These are phyloP conservation scores for Apiospora sp. DNA, from an alignment of 2,329 filamentous ascomycete species.

Conservation along the genomic window DNA sequence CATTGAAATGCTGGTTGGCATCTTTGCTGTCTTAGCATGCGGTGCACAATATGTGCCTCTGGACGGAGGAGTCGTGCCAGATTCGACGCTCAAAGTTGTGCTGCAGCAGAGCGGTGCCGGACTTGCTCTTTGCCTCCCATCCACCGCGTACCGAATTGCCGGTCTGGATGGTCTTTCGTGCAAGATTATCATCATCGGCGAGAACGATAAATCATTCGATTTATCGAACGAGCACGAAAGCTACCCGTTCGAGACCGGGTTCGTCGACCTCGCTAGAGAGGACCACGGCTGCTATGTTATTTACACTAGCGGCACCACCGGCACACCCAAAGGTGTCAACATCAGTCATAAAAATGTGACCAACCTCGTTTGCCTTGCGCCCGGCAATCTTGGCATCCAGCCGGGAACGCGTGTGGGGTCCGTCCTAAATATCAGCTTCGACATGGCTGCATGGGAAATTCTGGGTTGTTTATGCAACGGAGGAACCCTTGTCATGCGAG, in stretches of 20 bases:
- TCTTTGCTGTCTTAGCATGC: slow-evolving; percentile 62
- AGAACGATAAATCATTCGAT: slow-evolving; percentile 28
- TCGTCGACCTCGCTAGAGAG: slow-evolving; percentile 32
- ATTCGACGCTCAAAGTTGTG: slow-evolving; percentile 57
- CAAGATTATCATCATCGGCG: slow-evolving; percentile 25
- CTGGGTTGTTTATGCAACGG: slow-evolving; percentile 64
- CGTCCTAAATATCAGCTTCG: slow-evolving; percentile 65
- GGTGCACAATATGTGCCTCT: slow-evolving; percentile 68
- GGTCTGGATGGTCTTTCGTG: slow-evolving; percentile 43
- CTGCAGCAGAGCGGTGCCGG: slow-evolving; percentile 54
- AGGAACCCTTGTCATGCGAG: slow-evolving; percentile 61
- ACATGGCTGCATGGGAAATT: slow-evolving; percentile 71
- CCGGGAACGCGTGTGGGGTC: slow-evolving; percentile 61
- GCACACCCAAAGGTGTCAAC: slow-evolving; percentile 66
- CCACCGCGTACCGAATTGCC: slow-evolving; percentile 45
- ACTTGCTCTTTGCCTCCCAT: slow-evolving; percentile 56
- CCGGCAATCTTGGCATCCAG: slow-evolving; percentile 58
- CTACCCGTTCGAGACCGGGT: slow-evolving; percentile 27
- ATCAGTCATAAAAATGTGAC: slow-evolving; percentile 62
- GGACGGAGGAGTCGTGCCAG: slow-evolving; percentile 61
- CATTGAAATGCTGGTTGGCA: slow-evolving; percentile 64
- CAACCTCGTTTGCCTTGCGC: slow-evolving; percentile 59
- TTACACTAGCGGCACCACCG: slow-evolving; percentile 66
- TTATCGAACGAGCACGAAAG: slow-evolving; percentile 27
- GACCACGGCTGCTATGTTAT: slow-evolving; percentile 45